Evolutionary conservation across 1,284 basidiomycete species (phyloP).

Genomic region (Ceratobasidium sp.): DNA sequence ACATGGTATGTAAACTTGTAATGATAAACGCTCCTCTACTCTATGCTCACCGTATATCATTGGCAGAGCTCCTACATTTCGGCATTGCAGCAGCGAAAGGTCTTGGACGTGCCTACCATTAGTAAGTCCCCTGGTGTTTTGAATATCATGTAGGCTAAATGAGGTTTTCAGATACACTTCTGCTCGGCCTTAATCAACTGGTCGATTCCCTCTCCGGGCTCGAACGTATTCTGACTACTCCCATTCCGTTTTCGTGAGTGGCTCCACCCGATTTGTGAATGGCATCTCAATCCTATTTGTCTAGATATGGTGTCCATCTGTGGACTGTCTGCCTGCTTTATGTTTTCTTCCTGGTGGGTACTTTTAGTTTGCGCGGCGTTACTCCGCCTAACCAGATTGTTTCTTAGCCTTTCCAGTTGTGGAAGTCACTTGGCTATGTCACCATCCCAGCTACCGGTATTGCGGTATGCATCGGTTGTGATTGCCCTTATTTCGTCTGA

Average conservation of each 20-base stretch:
- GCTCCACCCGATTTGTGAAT: conserved; percentile 14
- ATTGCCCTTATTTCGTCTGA: not conserved
- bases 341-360: conserved; percentile 60
- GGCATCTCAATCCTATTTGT: conserved; percentile 1
- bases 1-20: conserved; percentile 66
- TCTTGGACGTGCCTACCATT: conserved; percentile 73
- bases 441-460: conserved; percentile 68
- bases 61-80: conserved; percentile 75
- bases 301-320: conserved; percentile 73
- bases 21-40: too few relatives aligned
- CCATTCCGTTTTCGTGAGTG: conserved; percentile 80
- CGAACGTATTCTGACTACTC: conserved; percentile 82
- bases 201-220: conserved; percentile 77
- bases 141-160: not conserved
- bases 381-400: not conserved
- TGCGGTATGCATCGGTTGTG: conserved; percentile 26
- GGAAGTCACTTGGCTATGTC: conserved; percentile 69
- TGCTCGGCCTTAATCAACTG: conserved; percentile 68
- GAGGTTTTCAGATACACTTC: conserved; percentile 65
- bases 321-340: conserved; percentile 74
- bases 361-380: not conserved
- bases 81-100: conserved; percentile 70
- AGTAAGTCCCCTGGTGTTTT: conserved; percentile 53
- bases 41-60: conserved; percentile 4
- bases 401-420: conserved; percentile 78